phyloP scores from a whole-genome alignment of 768 basidiomycete genomes.

The Collybia nuda region DNA sequence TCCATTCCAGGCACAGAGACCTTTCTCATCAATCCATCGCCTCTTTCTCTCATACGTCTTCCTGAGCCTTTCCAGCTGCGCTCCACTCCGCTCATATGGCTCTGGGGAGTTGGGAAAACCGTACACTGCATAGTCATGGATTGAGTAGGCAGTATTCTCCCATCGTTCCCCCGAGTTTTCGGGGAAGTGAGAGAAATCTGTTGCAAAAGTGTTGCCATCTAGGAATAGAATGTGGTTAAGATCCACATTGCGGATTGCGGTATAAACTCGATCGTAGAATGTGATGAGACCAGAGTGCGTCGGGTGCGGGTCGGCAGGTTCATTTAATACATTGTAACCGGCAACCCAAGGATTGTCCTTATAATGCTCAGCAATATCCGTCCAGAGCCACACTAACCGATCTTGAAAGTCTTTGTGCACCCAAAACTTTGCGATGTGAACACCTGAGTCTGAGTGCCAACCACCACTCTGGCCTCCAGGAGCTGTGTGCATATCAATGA shows the following conservation, averaged over 20 bases:
- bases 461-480: slow-evolving; percentile 74
- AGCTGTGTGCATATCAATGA: slow-evolving; percentile 78
- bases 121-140: slow-evolving; percentile 76
- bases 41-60: slow-evolving; percentile 64
- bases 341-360: slow-evolving; percentile 78
- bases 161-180: slow-evolving; percentile 60
- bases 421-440: slow-evolving; percentile 74
- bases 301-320: slow-evolving; percentile 60
- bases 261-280: slow-evolving; percentile 50
- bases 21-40: slow-evolving; percentile 71
- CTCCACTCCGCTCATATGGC: slow-evolving; percentile 49
- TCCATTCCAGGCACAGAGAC: slow-evolving; percentile 75
- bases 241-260: slow-evolving; percentile 73
- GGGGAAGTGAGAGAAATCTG: slow-evolving; percentile 68
- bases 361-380: slow-evolving; percentile 72
- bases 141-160: slow-evolving; percentile 74
- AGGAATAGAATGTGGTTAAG: slow-evolving; percentile 73
- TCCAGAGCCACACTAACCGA: slow-evolving; percentile 76
- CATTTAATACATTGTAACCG: slow-evolving; percentile 84
- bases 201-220: slow-evolving; percentile 84
- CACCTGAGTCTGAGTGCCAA: slow-evolving; percentile 82
- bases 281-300: background rate
- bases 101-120: slow-evolving; percentile 68
- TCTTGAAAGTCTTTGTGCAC: slow-evolving; percentile 85
- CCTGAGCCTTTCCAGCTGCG: slow-evolving; percentile 49